A percentile compares a stretch with the other conserved stretches of the same genome.
Conservation (phyloP, 345 rosid species). For the Gossypium longicalyx region DNA sequence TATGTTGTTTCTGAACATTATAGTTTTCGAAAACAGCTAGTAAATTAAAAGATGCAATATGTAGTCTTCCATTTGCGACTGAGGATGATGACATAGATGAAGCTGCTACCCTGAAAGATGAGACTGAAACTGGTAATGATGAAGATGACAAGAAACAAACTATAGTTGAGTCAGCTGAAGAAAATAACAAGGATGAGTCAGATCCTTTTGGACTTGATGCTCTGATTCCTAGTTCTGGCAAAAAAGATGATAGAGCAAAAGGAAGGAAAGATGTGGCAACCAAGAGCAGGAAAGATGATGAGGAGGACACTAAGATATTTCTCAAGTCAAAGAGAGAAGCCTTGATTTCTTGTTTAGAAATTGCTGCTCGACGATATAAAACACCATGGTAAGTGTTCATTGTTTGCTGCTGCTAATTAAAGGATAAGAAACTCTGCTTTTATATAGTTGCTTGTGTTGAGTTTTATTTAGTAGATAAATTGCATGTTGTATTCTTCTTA, state of each 20-base stretch:
- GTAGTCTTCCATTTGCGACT: constrained; percentile 64
- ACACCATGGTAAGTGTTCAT: constrained; percentile 56
- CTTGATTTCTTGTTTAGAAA: constrained; percentile 75
- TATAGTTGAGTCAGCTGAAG: constrained; percentile 33
- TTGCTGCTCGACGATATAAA: constrained; percentile 87
- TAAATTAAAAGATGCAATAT: constrained; percentile 57
- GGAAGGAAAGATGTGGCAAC: constrained; percentile 42
- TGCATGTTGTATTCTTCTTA: constrained; percentile 24
- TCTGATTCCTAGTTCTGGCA: constrained; percentile 46
- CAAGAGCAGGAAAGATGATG: constrained; percentile 44
- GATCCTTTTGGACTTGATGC: constrained; percentile 97
- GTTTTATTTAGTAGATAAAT: neutral
- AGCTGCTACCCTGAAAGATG: constrained; percentile 61
- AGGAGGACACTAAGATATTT: constrained; percentile 54
- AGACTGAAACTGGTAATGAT: constrained; percentile 27
- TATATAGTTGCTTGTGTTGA: neutral
- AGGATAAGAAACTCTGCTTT: neutral
- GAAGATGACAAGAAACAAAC: constrained; percentile 29
- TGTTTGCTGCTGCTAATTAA: neutral
- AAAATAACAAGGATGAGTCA: constrained; percentile 40
- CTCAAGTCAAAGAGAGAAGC: constrained; percentile 81
- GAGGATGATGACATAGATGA: constrained; percentile 74
- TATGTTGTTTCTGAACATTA: constrained; percentile 16
- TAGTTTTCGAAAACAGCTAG: constrained; percentile 83
- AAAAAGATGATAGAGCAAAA: constrained; percentile 57